These are phyloP conservation scores for Spizellomyces sp. DNA, from an alignment of 192 early-diverging fungal species.

Conservation along the genomic window DNA sequence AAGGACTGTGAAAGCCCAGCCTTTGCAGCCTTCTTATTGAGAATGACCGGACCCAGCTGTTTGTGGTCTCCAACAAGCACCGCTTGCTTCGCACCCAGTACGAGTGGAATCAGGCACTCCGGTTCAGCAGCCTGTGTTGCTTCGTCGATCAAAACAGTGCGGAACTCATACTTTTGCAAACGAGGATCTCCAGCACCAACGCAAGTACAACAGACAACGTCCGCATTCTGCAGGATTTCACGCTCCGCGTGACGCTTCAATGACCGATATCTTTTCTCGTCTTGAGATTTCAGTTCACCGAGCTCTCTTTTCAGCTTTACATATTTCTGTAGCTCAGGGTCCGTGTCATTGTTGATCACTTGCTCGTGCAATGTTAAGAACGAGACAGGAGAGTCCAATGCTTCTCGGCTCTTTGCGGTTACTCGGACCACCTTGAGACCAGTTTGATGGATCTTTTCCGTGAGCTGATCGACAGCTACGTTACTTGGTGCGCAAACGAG, in stretches of 20 bases:
- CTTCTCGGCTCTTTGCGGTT: slow-evolving; percentile 90
- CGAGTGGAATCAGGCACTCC: slow-evolving; percentile 97
- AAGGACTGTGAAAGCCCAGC: slow-evolving; percentile 95
- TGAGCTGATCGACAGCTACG: slow-evolving; percentile 98
- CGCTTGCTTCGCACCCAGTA: slow-evolving; percentile 92
- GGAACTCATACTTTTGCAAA: slow-evolving; percentile 83
- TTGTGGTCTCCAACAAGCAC: slow-evolving; percentile 99
- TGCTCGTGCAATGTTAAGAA: slow-evolving; percentile 97
- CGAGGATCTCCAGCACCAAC: slow-evolving; percentile 96
- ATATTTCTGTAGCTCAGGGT: slow-evolving; percentile 91
- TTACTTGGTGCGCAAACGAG: slow-evolving; percentile 98
- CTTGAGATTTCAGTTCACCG: slow-evolving; percentile 87
- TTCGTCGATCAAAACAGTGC: slow-evolving; percentile 96
- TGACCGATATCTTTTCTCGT: slow-evolving; percentile 83
- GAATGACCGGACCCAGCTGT: slow-evolving; percentile 96
- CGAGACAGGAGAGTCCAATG: slow-evolving; percentile 90
- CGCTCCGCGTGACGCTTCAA: slow-evolving; percentile 86
- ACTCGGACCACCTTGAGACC: slow-evolving; percentile 94
- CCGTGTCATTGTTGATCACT: slow-evolving; percentile 92
- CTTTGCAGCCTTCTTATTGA: slow-evolving; percentile 94
- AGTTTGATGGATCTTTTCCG: slow-evolving; percentile 94
- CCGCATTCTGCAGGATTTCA: slow-evolving; percentile 89
- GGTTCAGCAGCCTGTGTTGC: slow-evolving; percentile 96
- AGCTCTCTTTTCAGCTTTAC: slow-evolving; percentile 84
- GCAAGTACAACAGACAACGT: slow-evolving; percentile 98